Conservation (phyloP, 148 eudicot species). For the Camellia japonica region DNA sequence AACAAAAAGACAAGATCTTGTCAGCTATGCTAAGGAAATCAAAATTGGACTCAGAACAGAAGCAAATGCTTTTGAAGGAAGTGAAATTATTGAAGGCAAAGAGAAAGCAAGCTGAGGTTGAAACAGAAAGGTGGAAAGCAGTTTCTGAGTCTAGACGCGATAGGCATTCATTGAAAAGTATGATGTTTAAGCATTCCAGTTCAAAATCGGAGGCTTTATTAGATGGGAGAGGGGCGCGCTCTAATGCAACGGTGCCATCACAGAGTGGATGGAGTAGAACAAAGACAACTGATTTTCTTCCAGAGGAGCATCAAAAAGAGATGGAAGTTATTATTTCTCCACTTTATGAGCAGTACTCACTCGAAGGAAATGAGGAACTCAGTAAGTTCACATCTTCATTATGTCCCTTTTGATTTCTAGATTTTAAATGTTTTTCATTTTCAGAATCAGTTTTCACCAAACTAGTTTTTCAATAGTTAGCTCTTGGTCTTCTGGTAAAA, state of each 20-base stretch:
- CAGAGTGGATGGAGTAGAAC: constrained; percentile 27
- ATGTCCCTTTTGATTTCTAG: background rate
- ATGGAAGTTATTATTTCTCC: constrained; percentile 25
- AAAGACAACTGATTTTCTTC: constrained; percentile 20
- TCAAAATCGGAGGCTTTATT: constrained; percentile 35
- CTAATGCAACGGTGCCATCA: constrained; percentile 20
- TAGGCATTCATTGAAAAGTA: constrained; percentile 57
- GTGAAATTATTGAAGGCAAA: constrained; percentile 54
- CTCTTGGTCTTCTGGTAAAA: too few species aligned
- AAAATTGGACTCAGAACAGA: constrained; percentile 56
- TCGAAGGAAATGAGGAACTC: constrained; percentile 29
- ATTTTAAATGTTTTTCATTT: background rate
- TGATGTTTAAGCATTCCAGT: constrained; percentile 54
- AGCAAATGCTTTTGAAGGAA: constrained; percentile 65
- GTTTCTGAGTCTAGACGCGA: constrained; percentile 50
- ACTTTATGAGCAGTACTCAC: constrained; percentile 28
- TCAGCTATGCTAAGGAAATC: constrained; percentile 78
- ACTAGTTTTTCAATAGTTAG: too few species aligned
- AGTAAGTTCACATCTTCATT: constrained; percentile 40
- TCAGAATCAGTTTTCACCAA: background rate
- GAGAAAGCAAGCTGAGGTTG: constrained; percentile 54
- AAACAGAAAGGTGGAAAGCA: constrained; percentile 41
- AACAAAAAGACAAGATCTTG: constrained; percentile 77
- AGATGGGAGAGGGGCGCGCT: constrained; percentile 23
- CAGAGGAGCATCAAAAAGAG: constrained; percentile 39